Conservation (phyloP, 306 rosid genomes). For the Dryas alaskensis region DNA sequence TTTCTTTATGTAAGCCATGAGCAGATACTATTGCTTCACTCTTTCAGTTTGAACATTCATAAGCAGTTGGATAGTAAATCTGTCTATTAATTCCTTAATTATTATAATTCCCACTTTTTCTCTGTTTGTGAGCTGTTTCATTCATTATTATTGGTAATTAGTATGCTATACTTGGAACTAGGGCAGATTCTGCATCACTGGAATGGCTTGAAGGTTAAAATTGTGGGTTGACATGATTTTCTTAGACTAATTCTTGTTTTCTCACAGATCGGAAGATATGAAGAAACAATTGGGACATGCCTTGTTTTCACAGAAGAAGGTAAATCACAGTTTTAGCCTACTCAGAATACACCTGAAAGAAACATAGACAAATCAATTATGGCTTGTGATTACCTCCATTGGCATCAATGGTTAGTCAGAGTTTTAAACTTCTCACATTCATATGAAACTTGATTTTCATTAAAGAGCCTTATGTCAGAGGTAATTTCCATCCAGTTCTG, state of each 20-base stretch:
- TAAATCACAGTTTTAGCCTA: constrained; percentile 22
- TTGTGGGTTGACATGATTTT: neutral
- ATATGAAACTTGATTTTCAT: neutral
- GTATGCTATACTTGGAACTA: neutral
- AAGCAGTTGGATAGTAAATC: neutral
- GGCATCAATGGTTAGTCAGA: too few species aligned
- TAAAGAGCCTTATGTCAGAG: neutral
- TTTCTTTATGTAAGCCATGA: neutral
- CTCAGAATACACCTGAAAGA: neutral
- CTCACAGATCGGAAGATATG: constrained; percentile 68
- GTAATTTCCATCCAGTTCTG: neutral
- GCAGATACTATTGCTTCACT: neutral
- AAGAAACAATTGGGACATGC: constrained; percentile 73
- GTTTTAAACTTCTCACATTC: too few species aligned
- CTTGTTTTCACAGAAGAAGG: constrained; percentile 66
- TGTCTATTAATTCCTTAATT: neutral
- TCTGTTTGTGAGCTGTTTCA: neutral
- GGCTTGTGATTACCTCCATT: too few species aligned
- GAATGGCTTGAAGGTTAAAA: neutral
- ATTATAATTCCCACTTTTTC: neutral
- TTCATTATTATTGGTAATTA: neutral
- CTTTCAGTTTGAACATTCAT: neutral
- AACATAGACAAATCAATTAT: neutral
- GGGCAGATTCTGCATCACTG: neutral
- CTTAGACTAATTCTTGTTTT: constrained; percentile 11